Conservation (phyloP, 352 stramenopile species). For the Peronospora destructor region DNA sequence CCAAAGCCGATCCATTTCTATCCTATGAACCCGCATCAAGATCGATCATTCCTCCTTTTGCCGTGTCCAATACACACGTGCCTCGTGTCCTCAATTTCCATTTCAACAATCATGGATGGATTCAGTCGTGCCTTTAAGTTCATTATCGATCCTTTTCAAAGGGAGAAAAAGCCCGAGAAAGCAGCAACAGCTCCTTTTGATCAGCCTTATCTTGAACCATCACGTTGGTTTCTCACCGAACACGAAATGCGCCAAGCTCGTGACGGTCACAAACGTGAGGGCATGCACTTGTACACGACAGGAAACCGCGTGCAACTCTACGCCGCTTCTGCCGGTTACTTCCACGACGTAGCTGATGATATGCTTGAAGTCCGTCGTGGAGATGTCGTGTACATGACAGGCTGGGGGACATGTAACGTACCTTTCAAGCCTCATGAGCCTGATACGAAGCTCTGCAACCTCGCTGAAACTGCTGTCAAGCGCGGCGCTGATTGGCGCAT, state of each 20-base stretch:
- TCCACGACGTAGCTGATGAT: conserved; percentile 42
- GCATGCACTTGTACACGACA: conserved; percentile 39
- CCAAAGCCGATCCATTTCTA: no score
- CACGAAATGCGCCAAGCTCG: conserved; percentile 47
- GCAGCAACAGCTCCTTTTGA: conserved; percentile 27
- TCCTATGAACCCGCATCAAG: not conserved
- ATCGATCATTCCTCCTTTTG: not conserved
- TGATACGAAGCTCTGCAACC: conserved; percentile 31
- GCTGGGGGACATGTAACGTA: conserved; percentile 60
- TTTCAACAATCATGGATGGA: conserved; percentile 13
- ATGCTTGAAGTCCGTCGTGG: conserved; percentile 23
- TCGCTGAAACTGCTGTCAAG: conserved; percentile 33
- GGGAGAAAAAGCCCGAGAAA: conserved; percentile 25
- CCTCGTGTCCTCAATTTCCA: not conserved
- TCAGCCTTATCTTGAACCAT: conserved; percentile 45
- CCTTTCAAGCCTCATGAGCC: conserved; percentile 40
- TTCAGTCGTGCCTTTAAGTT: conserved; percentile 31
- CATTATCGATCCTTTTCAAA: conserved; percentile 31
- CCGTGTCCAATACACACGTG: not conserved
- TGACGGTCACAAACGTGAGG: conserved; percentile 33
- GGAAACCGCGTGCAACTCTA: conserved; percentile 52
- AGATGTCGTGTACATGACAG: conserved; percentile 45
- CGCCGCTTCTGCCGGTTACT: conserved; percentile 41
- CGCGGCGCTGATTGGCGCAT: conserved; percentile 29
- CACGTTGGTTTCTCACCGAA: conserved; percentile 53